A percentile compares a stretch with the other conserved stretches of the same genome.
Conservation (phyloP, 352 stramenopile genomes). For the Phytopythium sindhum region DNA sequence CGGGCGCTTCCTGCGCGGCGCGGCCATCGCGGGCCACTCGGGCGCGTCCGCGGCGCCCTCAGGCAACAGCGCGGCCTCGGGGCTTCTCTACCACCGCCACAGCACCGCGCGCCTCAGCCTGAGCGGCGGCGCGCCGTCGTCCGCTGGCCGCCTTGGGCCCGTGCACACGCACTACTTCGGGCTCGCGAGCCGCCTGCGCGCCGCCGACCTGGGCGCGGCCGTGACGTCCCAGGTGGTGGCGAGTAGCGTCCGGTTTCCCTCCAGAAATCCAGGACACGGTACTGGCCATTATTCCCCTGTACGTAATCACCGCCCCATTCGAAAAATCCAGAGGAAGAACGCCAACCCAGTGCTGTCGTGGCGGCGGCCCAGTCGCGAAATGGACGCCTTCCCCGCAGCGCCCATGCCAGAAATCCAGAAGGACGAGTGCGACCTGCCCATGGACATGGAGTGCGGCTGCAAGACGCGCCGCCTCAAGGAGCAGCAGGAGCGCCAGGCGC, state of each 20-base stretch:
- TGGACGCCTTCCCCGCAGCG: background rate
- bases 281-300: background rate
- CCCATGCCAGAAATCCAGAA: background rate
- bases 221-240: background rate
- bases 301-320: background rate
- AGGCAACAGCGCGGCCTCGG: constrained; percentile 16
- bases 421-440: constrained; percentile 35
- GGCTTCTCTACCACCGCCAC: constrained; percentile 19
- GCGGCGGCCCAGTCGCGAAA: background rate
- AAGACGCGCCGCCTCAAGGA: constrained; percentile 41
- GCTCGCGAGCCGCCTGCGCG: constrained; percentile 4
- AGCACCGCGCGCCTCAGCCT: constrained; percentile 15
- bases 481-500: constrained; percentile 27
- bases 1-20: constrained; percentile 19
- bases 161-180: constrained; percentile 19
- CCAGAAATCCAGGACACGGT: constrained; percentile 4
- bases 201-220: constrained; percentile 8
- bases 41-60: background rate
- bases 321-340: background rate
- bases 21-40: background rate
- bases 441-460: constrained; percentile 51
- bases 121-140: background rate
- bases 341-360: background rate
- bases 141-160: constrained; percentile 12
- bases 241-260: background rate